phyloP scores from a whole-genome alignment of 768 basidiomycete species.

The Hydnum rufescens region DNA sequence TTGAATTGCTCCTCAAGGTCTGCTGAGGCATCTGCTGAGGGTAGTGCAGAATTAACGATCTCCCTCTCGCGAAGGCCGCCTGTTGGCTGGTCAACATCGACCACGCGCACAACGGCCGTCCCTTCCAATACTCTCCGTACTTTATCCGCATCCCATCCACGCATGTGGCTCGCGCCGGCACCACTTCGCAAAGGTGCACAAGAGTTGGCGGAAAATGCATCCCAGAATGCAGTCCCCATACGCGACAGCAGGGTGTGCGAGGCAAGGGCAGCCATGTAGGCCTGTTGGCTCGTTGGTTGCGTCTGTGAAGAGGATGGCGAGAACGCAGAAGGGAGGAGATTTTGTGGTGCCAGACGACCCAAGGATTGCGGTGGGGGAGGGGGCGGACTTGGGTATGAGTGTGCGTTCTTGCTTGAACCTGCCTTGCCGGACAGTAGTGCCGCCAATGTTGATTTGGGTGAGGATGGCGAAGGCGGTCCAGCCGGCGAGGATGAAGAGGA shows the following conservation, averaged over 20 bases:
- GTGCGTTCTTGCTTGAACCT: no score
- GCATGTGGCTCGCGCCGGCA: constrained; percentile 13
- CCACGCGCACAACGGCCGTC: constrained; percentile 56
- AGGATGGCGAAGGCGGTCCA: constrained; percentile 14
- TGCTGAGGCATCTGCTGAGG: constrained; percentile 1
- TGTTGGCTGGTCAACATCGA: constrained; percentile 32
- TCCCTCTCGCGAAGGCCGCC: background rate
- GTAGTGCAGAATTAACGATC: background rate
- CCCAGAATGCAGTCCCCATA: constrained; percentile 67
- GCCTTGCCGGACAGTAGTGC: constrained; percentile 31
- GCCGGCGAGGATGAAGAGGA: constrained; percentile 10
- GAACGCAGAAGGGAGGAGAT: constrained; percentile 9
- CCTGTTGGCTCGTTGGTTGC: constrained; percentile 26
- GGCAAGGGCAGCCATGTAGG: constrained; percentile 52
- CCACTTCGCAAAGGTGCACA: constrained; percentile 7
- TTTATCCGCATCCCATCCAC: constrained; percentile 51
- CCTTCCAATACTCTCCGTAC: constrained; percentile 67
- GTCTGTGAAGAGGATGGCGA: constrained; percentile 11
- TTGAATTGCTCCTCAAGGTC: constrained; percentile 13
- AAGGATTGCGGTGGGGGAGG: background rate
- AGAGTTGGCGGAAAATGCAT: constrained; percentile 54
- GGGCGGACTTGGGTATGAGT: no score
- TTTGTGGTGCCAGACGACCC: background rate
- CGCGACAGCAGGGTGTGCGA: constrained; percentile 54
- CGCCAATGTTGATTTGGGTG: constrained; percentile 7